Evolutionary conservation across 352 stramenopile genomes (phyloP), one percentile per base, ranked within the genome.

Genomic region (Phytopythium boreale): DNA sequence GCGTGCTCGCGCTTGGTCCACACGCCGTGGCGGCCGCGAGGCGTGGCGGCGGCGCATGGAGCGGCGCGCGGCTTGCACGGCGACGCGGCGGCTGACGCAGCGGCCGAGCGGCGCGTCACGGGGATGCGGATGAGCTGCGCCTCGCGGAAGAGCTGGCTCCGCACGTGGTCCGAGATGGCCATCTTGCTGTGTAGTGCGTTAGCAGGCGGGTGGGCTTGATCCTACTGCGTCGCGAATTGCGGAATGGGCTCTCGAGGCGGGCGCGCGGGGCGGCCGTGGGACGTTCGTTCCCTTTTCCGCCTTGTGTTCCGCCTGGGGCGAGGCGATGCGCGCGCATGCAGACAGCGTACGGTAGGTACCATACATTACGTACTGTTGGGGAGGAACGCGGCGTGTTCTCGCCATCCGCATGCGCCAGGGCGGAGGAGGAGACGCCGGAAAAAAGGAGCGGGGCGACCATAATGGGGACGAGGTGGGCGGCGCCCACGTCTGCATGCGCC

Each of bases 1-100:
- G 83, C 72, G 60, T 85, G 75, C 56, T 81, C 66, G 31, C 79
- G 62, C 12, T 58, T 56, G n/a, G 72, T 81, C 76, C 76, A 84
- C 34, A 71, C 72, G 3, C 70, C 70, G 26, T 69, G 70, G 67
- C 56, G 37, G 51, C 51, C 11, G 59, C 50, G 2, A 53, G 50
- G 19, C 36, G 24, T 24, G 62, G 51, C 6, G 2, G 43, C 19
- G 20, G 43, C 5, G 43, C 43, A 49, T 4, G 19, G 43, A 22
- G 43, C 12, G 55, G 36, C 20, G 56, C 61, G 36, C 69, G 58
- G n/a, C 69, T 22, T 58, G 47, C 46, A 60, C 39, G 47, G 64
- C 53, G 53, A 31, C 29, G 31, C 58, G 59, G 24, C 61, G 53
- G 9, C 43, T 2, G 50, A 15, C 27, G 50, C 50, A 2, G 24